These are phyloP conservation scores for Acrodontium crateriforme DNA, from an alignment of 2,329 filamentous ascomycete genomes.

Conservation along the genomic window DNA sequence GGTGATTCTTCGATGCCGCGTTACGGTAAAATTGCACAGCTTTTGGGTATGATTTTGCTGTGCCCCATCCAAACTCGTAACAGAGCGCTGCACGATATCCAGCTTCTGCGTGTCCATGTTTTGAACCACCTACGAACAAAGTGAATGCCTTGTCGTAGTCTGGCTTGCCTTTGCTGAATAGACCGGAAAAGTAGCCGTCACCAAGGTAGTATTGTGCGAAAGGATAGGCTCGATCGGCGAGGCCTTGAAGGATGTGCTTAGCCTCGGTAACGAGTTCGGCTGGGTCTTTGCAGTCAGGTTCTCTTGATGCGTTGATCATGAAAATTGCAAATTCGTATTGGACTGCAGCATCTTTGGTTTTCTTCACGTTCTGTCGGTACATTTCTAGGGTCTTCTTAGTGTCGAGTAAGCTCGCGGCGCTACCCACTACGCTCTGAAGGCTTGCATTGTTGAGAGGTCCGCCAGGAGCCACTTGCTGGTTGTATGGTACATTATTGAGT, in stretches of 20 bases:
- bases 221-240: conserved; percentile 79
- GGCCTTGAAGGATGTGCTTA: conserved; percentile 71
- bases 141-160: conserved; percentile 87
- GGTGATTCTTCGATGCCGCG: conserved; percentile 85
- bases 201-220: conserved; percentile 97
- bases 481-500: conserved; percentile 54
- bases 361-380: conserved; percentile 95
- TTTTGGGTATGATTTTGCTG: conserved; percentile 75
- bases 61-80: conserved; percentile 98
- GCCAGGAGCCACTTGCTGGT: conserved; percentile 57
- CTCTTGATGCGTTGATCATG: conserved; percentile 77
- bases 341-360: conserved; percentile 77
- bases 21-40: conserved; percentile 87
- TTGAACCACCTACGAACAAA: conserved; percentile 82
- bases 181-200: conserved; percentile 82
- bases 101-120: conserved; percentile 93
- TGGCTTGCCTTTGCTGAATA: conserved; percentile 89
- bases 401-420: conserved; percentile 80
- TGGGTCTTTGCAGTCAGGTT: conserved; percentile 41
- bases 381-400: conserved; percentile 92
- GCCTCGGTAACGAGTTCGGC: conserved; percentile 69
- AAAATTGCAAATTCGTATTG: conserved; percentile 96
- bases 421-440: conserved; percentile 65
- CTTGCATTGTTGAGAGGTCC: conserved; percentile 64
- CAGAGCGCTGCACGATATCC: conserved; percentile 85